Base-by-base conservation (phyloP, 495 filamentous ascomycete species). In the Aspergillus taichungensis region DNA sequence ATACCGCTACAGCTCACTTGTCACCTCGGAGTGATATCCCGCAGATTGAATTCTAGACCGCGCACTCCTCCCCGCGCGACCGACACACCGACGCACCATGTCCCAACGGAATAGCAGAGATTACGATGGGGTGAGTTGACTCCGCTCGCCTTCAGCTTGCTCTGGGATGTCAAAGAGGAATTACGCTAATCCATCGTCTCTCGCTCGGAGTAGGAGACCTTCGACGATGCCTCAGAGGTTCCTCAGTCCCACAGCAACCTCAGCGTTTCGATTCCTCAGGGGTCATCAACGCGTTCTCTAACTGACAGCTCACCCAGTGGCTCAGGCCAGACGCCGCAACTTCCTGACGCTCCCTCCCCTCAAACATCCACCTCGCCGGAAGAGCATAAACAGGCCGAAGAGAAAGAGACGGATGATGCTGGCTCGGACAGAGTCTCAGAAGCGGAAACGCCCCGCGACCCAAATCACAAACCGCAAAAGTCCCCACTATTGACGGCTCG, bases 191-290 rank as follows among this genome's bases (percentile, higher is more conserved):
- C 18, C 18, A 46, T 44, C 34, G 33, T 35, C 4, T 37, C 18
- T 37, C 29, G 44, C 28, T 37, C 34, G n/a, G 30, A 32, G 8
- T 62, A 88, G 84, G 85, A 89, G 47, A 79, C 79, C 13, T 89
- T 88, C 45, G 83, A 88, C 58, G 84, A 91, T 67, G 83, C 83
- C 46, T 68, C 77, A 52, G 85, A 87, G 63, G 71, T 56, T 29
- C 47, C 65, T 52, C 45, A 43, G 31, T 49, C 50, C 49, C 52
- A 66, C 42, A 47, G 57, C 11, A 57, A 57, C 39, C 62, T 64
- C 30, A 57, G 61, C 37, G 54, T 63, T 37, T 52, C 57, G 13
- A 63, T 69, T 14, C 67, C 67, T 49, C 51, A 60, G 46, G 60
- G 62, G 45, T 42, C 63, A 34, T 67, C 69, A 6, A 60, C 64